Conservation (phyloP, 495 filamentous ascomycete genomes). For the Talaromyces stipitatus region DNA sequence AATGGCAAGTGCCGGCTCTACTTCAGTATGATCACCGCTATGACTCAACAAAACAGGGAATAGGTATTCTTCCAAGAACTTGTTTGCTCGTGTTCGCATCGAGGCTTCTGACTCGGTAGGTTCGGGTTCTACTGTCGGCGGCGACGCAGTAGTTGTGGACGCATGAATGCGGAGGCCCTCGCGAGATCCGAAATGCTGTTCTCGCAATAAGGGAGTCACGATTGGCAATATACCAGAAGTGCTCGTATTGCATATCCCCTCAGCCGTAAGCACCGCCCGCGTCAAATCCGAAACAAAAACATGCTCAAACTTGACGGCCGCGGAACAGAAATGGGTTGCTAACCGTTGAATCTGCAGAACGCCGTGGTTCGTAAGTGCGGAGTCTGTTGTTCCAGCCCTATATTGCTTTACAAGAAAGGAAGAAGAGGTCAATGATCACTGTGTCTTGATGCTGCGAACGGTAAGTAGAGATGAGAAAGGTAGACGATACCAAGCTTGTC, state of each 20-base stretch:
- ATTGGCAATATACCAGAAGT: neutral
- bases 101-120: slow-evolving; percentile 40
- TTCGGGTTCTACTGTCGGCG: slow-evolving; percentile 9
- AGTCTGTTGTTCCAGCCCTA: slow-evolving; percentile 76
- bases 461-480: neutral
- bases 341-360: slow-evolving; percentile 64
- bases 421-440: neutral
- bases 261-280: slow-evolving; percentile 58
- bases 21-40: slow-evolving; percentile 9
- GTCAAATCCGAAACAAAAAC: slow-evolving; percentile 77
- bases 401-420: slow-evolving; percentile 4
- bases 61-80: slow-evolving; percentile 56
- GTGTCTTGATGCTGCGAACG: neutral
- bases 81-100: slow-evolving; percentile 53
- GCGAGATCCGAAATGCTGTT: slow-evolving; percentile 21
- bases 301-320: slow-evolving; percentile 40
- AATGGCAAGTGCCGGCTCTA: slow-evolving; percentile 44
- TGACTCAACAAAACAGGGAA: slow-evolving; percentile 43
- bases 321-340: slow-evolving; percentile 25
- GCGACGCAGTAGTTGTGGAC: neutral
- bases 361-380: slow-evolving; percentile 73
- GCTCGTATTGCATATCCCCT: slow-evolving; percentile 13
- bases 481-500: slow-evolving; percentile 53
- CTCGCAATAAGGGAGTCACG: slow-evolving; percentile 14
- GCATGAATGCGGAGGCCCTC: slow-evolving; percentile 10